Base-by-base conservation (phyloP, 306 rosid genomes). In the Myrica gale region DNA sequence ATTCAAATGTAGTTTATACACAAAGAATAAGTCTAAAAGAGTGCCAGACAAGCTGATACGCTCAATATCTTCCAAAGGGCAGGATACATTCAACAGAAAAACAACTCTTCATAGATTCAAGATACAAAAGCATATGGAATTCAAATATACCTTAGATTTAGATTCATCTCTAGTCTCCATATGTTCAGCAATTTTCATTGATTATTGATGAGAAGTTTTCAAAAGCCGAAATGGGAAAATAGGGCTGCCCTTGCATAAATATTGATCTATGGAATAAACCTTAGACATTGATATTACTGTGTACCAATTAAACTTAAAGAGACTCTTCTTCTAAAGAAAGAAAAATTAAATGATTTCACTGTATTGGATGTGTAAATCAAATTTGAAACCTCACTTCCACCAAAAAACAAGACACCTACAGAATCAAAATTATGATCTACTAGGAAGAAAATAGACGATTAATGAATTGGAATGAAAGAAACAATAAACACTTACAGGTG, bases 401-500 rank as follows among this genome's bases (percentile, higher is more conserved):
- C 37, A 32, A 32, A 32, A 32, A 32, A 32, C 37, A 32, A 32
- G 37, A 32, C 37, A 32, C 37, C 37, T 32, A n/a, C n/a, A n/a
- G 32, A n/a, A 13, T 61, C 44, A 61, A 61, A 61, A 26, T 61
- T 26, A 61, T 61, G 32, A 32, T 26, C 44, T 61, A 43, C 11
- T 32, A 26, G 44, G 19, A 61, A n/a, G 32, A 61, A 12, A 61
- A 5, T n/a, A 42, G 50, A 66, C 26, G 20, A 6, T 15, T 41
- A 66, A 41, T 16, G 66, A 78, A 76, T 21, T 42, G 50, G 21
- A 82, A 69, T 78, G 45, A 67, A 77, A 68, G 74, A 51, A 76
- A 82, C 77, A 54, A 77, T 58, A 79, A 44, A 72, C 26, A 82
- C 99, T 92, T 86, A 96, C 99, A 96, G 83, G 86, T 96, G 99